Conservation (phyloP, 768 basidiomycete species). For the Cystofilobasidium capitatum region DNA sequence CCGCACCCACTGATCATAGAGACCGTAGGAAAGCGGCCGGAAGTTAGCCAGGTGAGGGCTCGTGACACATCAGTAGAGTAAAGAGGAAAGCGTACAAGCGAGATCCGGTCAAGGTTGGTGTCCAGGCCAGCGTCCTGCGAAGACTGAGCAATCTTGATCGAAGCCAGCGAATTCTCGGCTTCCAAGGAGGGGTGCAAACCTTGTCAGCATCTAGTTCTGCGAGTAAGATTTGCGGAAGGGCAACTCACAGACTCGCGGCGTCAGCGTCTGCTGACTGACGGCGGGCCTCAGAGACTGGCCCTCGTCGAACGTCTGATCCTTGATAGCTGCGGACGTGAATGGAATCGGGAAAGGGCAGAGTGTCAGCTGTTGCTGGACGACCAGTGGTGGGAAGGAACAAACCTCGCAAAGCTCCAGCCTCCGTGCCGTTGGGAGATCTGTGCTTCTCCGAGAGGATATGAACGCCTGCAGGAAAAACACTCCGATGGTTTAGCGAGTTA, state of each 20-base stretch:
- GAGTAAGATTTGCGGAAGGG: background rate
- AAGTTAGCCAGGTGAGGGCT: background rate
- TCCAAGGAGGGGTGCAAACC: too few relatives aligned
- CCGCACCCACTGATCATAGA: constrained; percentile 13
- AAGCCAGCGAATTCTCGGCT: background rate
- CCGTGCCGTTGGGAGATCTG: too few relatives aligned
- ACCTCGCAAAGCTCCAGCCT: too few relatives aligned
- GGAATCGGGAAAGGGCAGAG: too few relatives aligned
- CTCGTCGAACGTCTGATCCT: background rate
- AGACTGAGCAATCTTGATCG: background rate
- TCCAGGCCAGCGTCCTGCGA: background rate
- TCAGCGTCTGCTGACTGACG: background rate
- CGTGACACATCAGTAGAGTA: background rate
- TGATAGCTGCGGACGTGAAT: too few relatives aligned
- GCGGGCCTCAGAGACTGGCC: background rate
- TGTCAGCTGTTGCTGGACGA: too few relatives aligned
- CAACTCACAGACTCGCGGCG: background rate
- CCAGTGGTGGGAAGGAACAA: too few relatives aligned
- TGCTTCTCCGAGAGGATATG: too few relatives aligned
- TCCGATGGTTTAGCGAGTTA: too few relatives aligned
- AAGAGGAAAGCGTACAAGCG: background rate
- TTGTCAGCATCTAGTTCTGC: too few relatives aligned
- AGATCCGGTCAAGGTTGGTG: constrained; percentile 19
- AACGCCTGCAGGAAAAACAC: too few relatives aligned
- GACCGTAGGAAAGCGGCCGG: too few relatives aligned